Base-by-base conservation (phyloP, 208 protist genomes). In the Acanthamoeba lugdunensis region DNA sequence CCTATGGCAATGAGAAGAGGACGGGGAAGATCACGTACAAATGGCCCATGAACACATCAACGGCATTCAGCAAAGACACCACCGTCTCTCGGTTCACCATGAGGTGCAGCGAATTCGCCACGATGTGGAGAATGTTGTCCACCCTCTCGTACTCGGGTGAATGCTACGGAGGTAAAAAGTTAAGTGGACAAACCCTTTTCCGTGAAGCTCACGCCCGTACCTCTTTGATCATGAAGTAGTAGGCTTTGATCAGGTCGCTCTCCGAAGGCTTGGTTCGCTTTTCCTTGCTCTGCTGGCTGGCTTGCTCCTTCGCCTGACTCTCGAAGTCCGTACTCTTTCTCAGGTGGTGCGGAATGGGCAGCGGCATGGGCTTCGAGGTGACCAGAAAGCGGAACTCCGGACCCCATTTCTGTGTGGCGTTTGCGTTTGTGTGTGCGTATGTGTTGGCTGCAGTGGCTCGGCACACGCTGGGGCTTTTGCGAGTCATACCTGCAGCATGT, bases 211-310 rank as follows among this genome's bases (percentile, higher is more conserved):
- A 73, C 7, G 28, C 14, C 2, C 3, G 18, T 90, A 90, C 84
- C 84, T 90, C 84, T 50, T 90, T 90, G 56, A 90, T 90, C 84
- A 90, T 90, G 63, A 90, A 90, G 63, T 56, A 90, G n/a, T 90
- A 90, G 23, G 84, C 84, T n/a, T 90, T 90, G 63, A 90, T 90
- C 2, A 90, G 84, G 4, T 90, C 84, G 30, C 2, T 48, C 41
- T 90, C 58, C 4, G 54, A n/a, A 4, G 84, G 50, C 25, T 41
- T 45, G 21, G 73, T 82, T n/a, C 73, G 73, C 30, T 77, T 77
- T 23, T 77, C 69, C 23, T 77, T 41, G 50, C 82, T 65, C 23
- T 89, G 9, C 50, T 84, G 18, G 6, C 45, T 50, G 79, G 18
- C n/a, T 16, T 82, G 37, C 30, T 69, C 84, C 84, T 90, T 63